Evolutionary conservation across 2,329 filamentous ascomycete species (phyloP), one percentile per base, ranked within the genome.

Genomic region (Cladophialophora carrionii): DNA sequence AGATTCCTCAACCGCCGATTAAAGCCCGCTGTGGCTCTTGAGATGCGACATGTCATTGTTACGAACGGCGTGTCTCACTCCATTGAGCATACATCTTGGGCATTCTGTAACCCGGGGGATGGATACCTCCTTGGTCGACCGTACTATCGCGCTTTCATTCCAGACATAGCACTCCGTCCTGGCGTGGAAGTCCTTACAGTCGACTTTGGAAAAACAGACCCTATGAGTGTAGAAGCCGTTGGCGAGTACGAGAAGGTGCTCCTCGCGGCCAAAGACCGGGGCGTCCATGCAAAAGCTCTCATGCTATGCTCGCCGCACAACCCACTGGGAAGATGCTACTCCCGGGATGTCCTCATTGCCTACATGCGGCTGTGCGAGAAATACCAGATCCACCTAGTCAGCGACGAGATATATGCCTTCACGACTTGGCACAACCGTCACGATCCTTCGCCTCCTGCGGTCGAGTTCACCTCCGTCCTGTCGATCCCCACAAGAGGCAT

Each of bases 381-480:
- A 61, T 74, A 86, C 67, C 67, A 76, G 2, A 73, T 87, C 4
- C 84, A 87, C 68, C 74, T 87, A 43, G 79, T 87, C 72, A 81
- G 79, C 68, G 85, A 87, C 71, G 85, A 87, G 71, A 82, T 87
- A 46, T 87, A 87, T 70, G 85, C 83, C 1, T 71, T 84, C 4
- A 85, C 84, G 0, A 74, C 81, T 0, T 87, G 80, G 72, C 65
- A 77, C 6, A 84, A 80, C 65, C 74, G 32, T 41, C 74, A 68
- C 62, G 79, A 73, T 49, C 61, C 63, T 0, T 10, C 52, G 0
- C 69, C 73, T 0, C 57, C 68, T 0, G 64, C 71, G 0, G 68
- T 74, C 0, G 72, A 75, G 0, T 86, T 86, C 64, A 77, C 77
- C 9, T 85, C 83, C 0, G 73, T 75, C 0, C 73, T 84, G 1